Conservation (phyloP, 768 basidiomycete genomes). For the Podaxis sp. region DNA sequence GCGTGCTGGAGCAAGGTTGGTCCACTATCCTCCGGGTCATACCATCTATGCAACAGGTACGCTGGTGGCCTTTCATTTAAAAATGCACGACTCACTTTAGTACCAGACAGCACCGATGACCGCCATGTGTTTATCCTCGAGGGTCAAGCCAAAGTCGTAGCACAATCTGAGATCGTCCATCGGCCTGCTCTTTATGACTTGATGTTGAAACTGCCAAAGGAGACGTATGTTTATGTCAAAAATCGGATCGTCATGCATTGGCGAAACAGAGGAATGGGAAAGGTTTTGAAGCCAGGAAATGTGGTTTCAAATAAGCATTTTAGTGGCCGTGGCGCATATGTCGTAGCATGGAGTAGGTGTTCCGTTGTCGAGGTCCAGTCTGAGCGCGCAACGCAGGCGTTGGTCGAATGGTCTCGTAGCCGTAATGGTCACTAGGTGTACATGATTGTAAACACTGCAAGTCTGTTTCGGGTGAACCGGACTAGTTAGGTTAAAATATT, state of each 20-base stretch:
- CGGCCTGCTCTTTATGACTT: conserved; percentile 2
- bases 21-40: conserved; percentile 8
- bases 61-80: not conserved
- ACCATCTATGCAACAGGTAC: not conserved
- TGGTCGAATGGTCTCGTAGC: conserved; percentile 4
- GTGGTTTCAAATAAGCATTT: not conserved
- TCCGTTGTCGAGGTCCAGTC: conserved; percentile 1
- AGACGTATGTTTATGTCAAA: not conserved
- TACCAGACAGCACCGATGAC: not conserved
- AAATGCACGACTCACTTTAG: not conserved
- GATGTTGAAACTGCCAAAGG: conserved; percentile 7
- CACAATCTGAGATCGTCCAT: not conserved
- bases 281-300: not conserved
- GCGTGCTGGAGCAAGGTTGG: not conserved
- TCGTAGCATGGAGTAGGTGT: not conserved
- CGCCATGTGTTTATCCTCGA: not conserved
- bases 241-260: not conserved
- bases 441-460: no score
- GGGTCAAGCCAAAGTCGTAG: not conserved
- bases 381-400: not conserved
- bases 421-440: no score
- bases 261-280: not conserved
- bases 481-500: no score
- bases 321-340: not conserved
- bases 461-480: no score